Conservation (phyloP, 352 stramenopile genomes). For the Globisporangium okanoganense region DNA sequence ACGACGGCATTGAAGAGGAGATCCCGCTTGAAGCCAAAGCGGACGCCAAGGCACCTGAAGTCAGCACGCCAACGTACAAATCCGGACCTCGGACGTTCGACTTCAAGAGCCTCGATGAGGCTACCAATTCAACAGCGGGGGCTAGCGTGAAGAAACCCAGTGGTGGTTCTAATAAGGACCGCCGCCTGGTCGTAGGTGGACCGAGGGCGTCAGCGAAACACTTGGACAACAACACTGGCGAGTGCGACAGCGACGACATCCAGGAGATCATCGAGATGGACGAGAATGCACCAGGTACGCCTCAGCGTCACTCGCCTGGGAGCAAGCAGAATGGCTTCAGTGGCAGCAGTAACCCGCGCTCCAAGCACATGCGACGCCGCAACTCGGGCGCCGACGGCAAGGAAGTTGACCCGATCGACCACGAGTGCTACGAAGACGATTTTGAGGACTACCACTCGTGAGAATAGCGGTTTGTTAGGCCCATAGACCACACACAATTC, state of each 20-base stretch:
- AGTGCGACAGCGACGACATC: conserved; percentile 71
- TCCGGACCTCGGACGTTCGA: conserved; percentile 21
- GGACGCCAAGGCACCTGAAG: conserved; percentile 14
- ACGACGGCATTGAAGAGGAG: conserved; percentile 81
- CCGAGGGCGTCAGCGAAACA: conserved; percentile 13
- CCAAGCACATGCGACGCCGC: conserved; percentile 5
- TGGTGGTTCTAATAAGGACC: not conserved
- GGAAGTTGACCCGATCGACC: conserved; percentile 35
- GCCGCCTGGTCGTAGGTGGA: not conserved
- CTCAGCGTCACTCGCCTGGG: not conserved
- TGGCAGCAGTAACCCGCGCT: not conserved
- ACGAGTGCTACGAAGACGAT: conserved; percentile 75
- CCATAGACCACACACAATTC: not conserved
- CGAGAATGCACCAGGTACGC: conserved; percentile 3
- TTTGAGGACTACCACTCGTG: conserved; percentile 62
- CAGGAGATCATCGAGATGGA: conserved; percentile 82
- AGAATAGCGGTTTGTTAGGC: not conserved
- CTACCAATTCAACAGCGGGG: not conserved
- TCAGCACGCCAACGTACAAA: conserved; percentile 17
- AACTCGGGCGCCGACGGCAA: conserved; percentile 11
- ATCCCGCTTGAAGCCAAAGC: conserved; percentile 36
- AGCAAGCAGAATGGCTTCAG: conserved; percentile 7
- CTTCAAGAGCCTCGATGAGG: conserved; percentile 21
- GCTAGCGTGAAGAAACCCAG: not conserved
- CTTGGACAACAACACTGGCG: conserved; percentile 34